These are phyloP conservation scores for Neurospora terricola DNA, from an alignment of 495 filamentous ascomycete species.

Conservation along the genomic window DNA sequence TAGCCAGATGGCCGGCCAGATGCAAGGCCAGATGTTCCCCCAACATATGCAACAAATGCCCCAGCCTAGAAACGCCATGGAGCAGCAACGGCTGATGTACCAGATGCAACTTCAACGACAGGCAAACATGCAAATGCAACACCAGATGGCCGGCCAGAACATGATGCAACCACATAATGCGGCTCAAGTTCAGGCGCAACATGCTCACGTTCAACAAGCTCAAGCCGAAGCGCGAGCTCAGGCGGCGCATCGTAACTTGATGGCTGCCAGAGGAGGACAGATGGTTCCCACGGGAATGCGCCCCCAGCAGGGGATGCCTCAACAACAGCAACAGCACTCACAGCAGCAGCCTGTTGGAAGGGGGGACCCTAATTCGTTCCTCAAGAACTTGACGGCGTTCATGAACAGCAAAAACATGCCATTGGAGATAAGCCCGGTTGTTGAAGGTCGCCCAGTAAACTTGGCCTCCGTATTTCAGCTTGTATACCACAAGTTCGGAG, in stretches of 20 bases:
- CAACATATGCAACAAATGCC: constrained; percentile 52
- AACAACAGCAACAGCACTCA: constrained; percentile 11
- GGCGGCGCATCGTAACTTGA: constrained; percentile 36
- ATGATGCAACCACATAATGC: constrained; percentile 22
- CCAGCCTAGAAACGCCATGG: constrained; percentile 39
- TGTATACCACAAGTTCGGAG: constrained; percentile 61
- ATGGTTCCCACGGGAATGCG: constrained; percentile 35
- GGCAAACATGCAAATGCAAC: constrained; percentile 42
- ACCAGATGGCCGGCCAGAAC: constrained; percentile 32
- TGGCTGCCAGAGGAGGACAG: constrained; percentile 36
- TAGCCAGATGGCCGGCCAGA: constrained; percentile 16
- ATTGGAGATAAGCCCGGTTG: constrained; percentile 57
- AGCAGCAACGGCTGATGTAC: constrained; percentile 49
- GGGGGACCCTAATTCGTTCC: constrained; percentile 54
- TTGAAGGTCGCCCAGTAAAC: constrained; percentile 60
- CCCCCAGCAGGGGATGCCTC: constrained; percentile 22
- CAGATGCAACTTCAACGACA: constrained; percentile 65
- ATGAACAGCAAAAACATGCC: constrained; percentile 60
- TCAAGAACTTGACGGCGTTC: constrained; percentile 61
- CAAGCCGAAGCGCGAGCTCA: constrained; percentile 29
- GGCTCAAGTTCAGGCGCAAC: constrained; percentile 7
- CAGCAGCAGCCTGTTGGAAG: constrained; percentile 11
- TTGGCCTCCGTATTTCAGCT: constrained; percentile 64
- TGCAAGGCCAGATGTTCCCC: constrained; percentile 28
- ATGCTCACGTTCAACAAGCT: constrained; percentile 9